These are phyloP conservation scores for Hypoxylon sp. DNA, from an alignment of 2,329 filamentous ascomycete species.

Conservation along the genomic window DNA sequence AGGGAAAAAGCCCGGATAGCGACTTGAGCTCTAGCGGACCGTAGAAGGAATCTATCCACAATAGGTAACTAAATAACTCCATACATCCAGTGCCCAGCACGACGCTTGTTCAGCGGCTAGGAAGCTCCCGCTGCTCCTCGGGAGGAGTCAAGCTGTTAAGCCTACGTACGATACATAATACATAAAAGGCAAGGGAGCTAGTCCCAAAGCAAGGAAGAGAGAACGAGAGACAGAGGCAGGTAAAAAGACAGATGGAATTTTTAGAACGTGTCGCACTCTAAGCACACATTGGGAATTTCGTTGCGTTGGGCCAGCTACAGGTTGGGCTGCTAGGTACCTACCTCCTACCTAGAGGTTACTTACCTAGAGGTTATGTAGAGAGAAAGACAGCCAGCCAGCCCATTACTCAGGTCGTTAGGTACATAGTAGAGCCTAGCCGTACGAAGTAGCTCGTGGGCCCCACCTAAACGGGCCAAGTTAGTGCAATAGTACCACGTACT, in stretches of 20 bases:
- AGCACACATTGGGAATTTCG: constrained; percentile 14
- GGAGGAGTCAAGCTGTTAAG: not conserved
- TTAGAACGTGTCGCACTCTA: constrained; percentile 27
- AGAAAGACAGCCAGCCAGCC: not conserved
- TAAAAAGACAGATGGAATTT: too few species aligned
- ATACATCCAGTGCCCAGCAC: not conserved
- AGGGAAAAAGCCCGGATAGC: not conserved
- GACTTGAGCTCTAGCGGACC: too few species aligned
- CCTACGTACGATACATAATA: too few species aligned
- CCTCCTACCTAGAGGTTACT: too few species aligned
- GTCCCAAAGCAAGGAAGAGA: too few species aligned
- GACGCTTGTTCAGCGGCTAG: not conserved
- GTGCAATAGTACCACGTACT: constrained; percentile 26
- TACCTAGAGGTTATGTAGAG: too few species aligned
- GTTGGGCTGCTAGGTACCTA: too few species aligned
- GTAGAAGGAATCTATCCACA: not conserved
- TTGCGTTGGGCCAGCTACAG: constrained; percentile 12
- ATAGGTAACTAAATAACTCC: not conserved
- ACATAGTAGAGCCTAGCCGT: too few species aligned
- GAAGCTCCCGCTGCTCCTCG: not conserved
- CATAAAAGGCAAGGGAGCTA: too few species aligned
- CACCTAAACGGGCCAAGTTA: not conserved
- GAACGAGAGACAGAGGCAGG: too few species aligned
- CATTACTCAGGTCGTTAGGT: too few species aligned
- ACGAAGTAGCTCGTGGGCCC: too few species aligned